Base-by-base conservation (phyloP, 2,329 filamentous ascomycete species). In the Aspergillus sp. region DNA sequence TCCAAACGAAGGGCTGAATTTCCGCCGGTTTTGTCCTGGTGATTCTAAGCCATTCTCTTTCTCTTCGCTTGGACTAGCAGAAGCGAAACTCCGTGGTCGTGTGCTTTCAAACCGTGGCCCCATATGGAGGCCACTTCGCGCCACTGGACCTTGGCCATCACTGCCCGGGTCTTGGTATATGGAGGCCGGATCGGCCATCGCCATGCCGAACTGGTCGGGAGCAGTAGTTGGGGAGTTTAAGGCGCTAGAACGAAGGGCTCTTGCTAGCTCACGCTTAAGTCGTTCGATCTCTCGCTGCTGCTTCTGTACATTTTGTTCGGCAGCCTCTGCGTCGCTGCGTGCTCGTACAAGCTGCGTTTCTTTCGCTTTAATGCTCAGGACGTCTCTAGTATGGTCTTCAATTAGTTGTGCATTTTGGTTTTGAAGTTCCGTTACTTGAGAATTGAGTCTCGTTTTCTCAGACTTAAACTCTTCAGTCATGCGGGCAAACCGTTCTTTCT, bases 321-420 rank as follows among this genome's bases (percentile, higher is more conserved):
- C 90, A 0, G 90, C 87, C 73, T 98, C 93, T 33, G 89, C 90
- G 69, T 99, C 95, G 64, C 90, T 92, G 55, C 93, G 85, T 11
- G 95, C 93, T 45, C 95, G 88, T 9, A 98, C 93, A 5, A 99
- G 84, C 68, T 99, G 95, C 3, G 95, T 98, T 75, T 99, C 95
- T 76, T 99, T 99, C 14, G 95, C 95, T 74, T 98, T 98, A 78
- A 99, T 96, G 66, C 92, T 95, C 43, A 99, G 82, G 0, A 97
- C 91, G 68, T 99, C 93, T 48, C 93, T 85, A 0, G 95, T 99
- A 73, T 98, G 93, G 68, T 98, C 93, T 76, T 99, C 95, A 60
- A 99, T 99, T 35, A 99, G 82, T 62, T 95, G 90, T 23, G 95
- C 95, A 69, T 99, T 99, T 72, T 97, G 91, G 68, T 96, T 96